These are phyloP conservation scores for Acanthamoeba lenticulata DNA, from an alignment of 208 protist species.

Conservation along the genomic window DNA sequence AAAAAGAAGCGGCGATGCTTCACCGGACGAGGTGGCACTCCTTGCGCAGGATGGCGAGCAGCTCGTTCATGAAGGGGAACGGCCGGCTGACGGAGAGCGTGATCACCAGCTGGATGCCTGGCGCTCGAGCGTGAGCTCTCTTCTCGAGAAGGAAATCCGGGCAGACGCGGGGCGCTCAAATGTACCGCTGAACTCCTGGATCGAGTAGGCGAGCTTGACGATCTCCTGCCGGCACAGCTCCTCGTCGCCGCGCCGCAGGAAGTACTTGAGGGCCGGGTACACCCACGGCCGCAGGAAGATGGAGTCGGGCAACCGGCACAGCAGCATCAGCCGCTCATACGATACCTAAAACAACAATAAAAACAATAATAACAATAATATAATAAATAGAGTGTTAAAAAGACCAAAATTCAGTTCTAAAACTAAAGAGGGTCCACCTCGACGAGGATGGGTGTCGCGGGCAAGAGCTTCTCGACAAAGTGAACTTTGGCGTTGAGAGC, in stretches of 20 bases:
- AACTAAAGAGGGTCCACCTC: too few species aligned
- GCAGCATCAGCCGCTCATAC: constrained; percentile 41
- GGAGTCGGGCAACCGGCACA: constrained; percentile 46
- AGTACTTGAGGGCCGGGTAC: constrained; percentile 62
- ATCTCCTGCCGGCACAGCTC: constrained; percentile 21
- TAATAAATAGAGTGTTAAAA: too few species aligned
- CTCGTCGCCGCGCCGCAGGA: constrained; percentile 9
- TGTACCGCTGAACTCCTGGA: constrained; percentile 38
- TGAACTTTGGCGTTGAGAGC: constrained; percentile 34
- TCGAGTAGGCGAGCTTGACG: constrained; percentile 5
- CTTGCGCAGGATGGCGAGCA: not conserved
- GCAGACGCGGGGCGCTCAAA: too few species aligned
- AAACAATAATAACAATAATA: too few species aligned
- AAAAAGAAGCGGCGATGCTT: not conserved
- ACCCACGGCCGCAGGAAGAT: constrained; percentile 54
- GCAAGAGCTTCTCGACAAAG: constrained; percentile 35
- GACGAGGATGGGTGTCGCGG: constrained; percentile 25
- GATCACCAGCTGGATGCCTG: constrained; percentile 51
- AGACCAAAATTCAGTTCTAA: too few species aligned
- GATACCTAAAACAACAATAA: not conserved
- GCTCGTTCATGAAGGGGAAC: constrained; percentile 34
- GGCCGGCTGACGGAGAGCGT: constrained; percentile 14
- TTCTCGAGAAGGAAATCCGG: not conserved
- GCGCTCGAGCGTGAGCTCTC: too few species aligned
- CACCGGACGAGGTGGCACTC: not conserved